These are phyloP conservation scores for Botrytis pseudocinerea DNA, from an alignment of 2,329 filamentous ascomycete genomes.

Conservation along the genomic window DNA sequence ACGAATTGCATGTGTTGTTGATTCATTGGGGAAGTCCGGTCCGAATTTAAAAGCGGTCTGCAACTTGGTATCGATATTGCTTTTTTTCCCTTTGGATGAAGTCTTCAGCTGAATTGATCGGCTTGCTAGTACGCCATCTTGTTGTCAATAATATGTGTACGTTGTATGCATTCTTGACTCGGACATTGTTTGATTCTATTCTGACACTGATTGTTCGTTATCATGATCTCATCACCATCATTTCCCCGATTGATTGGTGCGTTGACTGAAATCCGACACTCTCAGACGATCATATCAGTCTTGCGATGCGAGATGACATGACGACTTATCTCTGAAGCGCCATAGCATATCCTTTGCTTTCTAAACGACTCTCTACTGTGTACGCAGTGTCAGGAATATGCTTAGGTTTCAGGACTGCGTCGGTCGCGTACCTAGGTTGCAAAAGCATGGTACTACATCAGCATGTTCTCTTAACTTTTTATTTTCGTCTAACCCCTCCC, in stretches of 20 bases:
- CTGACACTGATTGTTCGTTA: neutral
- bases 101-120: neutral
- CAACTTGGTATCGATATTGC: neutral
- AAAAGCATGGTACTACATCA: neutral
- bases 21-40: constrained; percentile 12
- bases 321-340: neutral
- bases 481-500: neutral
- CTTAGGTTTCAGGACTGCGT: neutral
- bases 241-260: neutral
- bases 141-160: neutral
- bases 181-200: neutral
- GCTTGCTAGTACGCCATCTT: neutral
- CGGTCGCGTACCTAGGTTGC: neutral
- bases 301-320: constrained; percentile 1
- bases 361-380: neutral
- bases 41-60: neutral
- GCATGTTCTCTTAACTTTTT: neutral
- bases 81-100: neutral
- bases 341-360: neutral
- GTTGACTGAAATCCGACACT: neutral
- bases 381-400: neutral
- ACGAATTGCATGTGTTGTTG: constrained; percentile 21
- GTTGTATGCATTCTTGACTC: neutral
- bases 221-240: neutral
- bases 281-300: neutral